Evolutionary conservation across 441 rosid species (phyloP), one percentile per base, ranked within the genome.

Genomic region (Pelargonium myrrhifolium): DNA sequence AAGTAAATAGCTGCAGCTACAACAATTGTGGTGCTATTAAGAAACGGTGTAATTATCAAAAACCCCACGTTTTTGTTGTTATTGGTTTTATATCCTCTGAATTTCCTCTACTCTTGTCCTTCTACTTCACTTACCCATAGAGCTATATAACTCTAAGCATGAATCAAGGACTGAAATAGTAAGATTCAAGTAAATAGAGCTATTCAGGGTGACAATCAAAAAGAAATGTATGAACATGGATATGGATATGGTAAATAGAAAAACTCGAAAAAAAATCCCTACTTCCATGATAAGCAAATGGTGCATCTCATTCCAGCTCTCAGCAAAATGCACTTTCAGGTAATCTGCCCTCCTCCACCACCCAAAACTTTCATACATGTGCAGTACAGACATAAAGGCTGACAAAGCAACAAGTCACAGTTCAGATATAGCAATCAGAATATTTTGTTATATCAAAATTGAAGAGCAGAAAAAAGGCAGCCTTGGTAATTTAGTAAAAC

Each of bases 321-420:
- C 96, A 66, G 98, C 98, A 84, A 93, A 93, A 72, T 93, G 98
- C 42, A 93, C 97, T 84, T 89, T 89, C 37, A 93, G 45, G 74
- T 93, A 93, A 76, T 93, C 97, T 22, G 98, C 94, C 78, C 86
- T 85, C 76, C 98, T 90, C 98, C 98, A 93, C 98, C 98, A 93
- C 66, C 98, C 98, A 77, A 90, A 90, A 76, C 93, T 93, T 89
- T 93, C 98, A 75, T 93, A 93, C 98, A 90, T 71, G 65, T 93
- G 98, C 69, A 93, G 81, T 71, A 93, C 91, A 31, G 98, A 90
- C 77, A 93, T 89, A 74, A 93, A 93, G 17, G 97, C 98, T 93
- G 83, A 75, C 69, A 76, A 6, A 67, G 59, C 26, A 61, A 56
- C 35, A 56, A 68, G 63, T 8, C 5, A 40, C 9, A 7, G 11